Base-by-base conservation (phyloP, 768 basidiomycete genomes). In the Mycena venus region DNA sequence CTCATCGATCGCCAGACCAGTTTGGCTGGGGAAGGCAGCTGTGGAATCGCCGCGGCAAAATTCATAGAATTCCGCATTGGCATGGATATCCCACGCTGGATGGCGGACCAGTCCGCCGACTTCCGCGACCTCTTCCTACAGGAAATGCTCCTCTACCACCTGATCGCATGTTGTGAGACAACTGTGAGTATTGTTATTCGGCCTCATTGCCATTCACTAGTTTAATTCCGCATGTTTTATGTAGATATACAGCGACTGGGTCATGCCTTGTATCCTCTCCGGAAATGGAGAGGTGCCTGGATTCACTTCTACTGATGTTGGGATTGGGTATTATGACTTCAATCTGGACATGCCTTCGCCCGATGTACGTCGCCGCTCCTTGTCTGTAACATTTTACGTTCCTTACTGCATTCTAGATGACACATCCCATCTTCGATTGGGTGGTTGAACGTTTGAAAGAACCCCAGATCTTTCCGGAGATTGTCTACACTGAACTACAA, bases 391-490 rank as follows among this genome's bases (percentile, higher is more conserved):
- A 27, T 25, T 6, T 55, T 29, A 29, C 11, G 12, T 47, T 12
- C 34, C 2, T 27, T 11, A 3, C 34, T 27, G 8, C 47, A 49
- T 5, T 2, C n/a, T 15, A 49, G 66, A 5, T 55, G 5, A 11
- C 31, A 9, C 67, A 68, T 49, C 67, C 67, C 11, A 42, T 68
- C 1, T 60, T 47, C 15, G 56, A 68, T 8, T 68, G 67, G 67
- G 10, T 49, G 21, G 11, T 34, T 15, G 67, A 27, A 0, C 10
- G 29, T 17, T 6, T 17, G 36, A 6, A 36, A 3, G 56, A 68
- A 23, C 67, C 55, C 4, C 36, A 7, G 23, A 25, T 60, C 3
- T 31, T 49, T 27, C 19, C 31, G 38, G 36, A 36, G 23, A 25
- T 2, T 11, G 12, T 19, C n/a, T n/a, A n/a, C n/a, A n/a, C n/a